phyloP scores from a whole-genome alignment of 495 filamentous ascomycete species.

The Aspergillus indologenus region DNA sequence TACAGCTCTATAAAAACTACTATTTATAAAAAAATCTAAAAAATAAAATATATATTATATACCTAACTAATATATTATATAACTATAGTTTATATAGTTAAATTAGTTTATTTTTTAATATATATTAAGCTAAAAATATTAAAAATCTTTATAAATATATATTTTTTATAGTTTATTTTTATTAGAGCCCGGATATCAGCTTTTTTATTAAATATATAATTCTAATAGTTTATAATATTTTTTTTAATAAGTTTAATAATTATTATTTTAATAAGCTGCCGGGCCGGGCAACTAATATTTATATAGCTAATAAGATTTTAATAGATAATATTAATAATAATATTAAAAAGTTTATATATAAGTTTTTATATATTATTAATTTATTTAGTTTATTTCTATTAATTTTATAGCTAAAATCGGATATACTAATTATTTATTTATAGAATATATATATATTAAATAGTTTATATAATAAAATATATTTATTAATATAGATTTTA shows the following conservation, averaged over 20 bases:
- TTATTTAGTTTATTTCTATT: neutral
- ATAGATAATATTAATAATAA: neutral
- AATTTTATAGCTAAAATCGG: neutral
- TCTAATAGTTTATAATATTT: conserved; percentile 2
- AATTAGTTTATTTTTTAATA: too few relatives aligned
- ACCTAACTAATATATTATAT: too few relatives aligned
- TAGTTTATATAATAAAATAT: conserved; percentile 4
- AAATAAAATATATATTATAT: too few relatives aligned
- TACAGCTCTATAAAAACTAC: too few relatives aligned
- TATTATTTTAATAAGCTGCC: too few relatives aligned
- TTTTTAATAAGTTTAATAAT: neutral
- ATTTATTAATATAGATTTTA: neutral
- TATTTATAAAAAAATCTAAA: too few relatives aligned
- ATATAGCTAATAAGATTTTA: too few relatives aligned
- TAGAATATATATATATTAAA: conserved; percentile 1
- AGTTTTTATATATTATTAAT: neutral
- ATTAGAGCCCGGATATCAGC: neutral
- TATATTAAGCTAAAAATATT: too few relatives aligned
- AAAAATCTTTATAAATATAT: neutral
- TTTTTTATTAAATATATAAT: neutral
- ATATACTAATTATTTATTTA: conserved; percentile 2
- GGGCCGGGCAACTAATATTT: too few relatives aligned
- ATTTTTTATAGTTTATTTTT: neutral
- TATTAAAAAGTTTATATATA: neutral
- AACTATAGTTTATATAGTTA: too few relatives aligned